These are phyloP conservation scores for Nakazawaea laoshanensis DNA, from an alignment of 805 yeast genomes.

Conservation along the genomic window DNA sequence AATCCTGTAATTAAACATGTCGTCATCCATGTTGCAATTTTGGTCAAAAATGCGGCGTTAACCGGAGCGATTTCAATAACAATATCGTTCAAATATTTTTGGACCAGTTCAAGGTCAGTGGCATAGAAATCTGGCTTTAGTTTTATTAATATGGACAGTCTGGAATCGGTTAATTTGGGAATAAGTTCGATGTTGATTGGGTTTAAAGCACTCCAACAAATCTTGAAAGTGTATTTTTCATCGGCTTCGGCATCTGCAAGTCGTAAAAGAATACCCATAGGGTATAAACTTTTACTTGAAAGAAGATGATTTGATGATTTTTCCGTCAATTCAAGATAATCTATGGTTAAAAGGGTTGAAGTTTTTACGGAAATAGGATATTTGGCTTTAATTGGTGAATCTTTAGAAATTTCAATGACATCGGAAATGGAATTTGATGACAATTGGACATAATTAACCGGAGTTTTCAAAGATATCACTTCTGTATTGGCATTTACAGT, in stretches of 20 bases:
- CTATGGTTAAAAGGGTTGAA: too few relatives aligned
- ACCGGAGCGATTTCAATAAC: conserved; percentile 5
- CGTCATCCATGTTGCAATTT: conserved; percentile 2
- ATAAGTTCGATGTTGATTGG: conserved; percentile 5
- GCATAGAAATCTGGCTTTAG: conserved; percentile 7
- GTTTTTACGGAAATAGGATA: too few relatives aligned
- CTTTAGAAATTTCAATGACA: too few relatives aligned
- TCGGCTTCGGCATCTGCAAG: conserved; percentile 3
- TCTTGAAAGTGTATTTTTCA: conserved; percentile 5
- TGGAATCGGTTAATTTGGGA: not conserved
- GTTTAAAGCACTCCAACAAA: conserved; percentile 11
- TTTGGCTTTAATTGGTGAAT: too few relatives aligned
- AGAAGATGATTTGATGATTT: too few relatives aligned
- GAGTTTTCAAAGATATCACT: too few relatives aligned
- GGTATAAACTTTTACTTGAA: too few relatives aligned
- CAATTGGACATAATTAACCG: too few relatives aligned
- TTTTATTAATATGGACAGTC: not conserved
- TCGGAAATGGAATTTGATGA: too few relatives aligned
- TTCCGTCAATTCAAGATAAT: too few relatives aligned
- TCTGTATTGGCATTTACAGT: too few relatives aligned
- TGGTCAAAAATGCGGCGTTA: not conserved
- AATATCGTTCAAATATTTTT: conserved; percentile 8
- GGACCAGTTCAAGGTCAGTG: not conserved
- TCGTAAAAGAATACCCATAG: too few relatives aligned
- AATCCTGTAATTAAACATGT: conserved; percentile 5